These are phyloP conservation scores for Nannizzia gypsea DNA, from an alignment of 2,329 filamentous ascomycete species.

Conservation along the genomic window DNA sequence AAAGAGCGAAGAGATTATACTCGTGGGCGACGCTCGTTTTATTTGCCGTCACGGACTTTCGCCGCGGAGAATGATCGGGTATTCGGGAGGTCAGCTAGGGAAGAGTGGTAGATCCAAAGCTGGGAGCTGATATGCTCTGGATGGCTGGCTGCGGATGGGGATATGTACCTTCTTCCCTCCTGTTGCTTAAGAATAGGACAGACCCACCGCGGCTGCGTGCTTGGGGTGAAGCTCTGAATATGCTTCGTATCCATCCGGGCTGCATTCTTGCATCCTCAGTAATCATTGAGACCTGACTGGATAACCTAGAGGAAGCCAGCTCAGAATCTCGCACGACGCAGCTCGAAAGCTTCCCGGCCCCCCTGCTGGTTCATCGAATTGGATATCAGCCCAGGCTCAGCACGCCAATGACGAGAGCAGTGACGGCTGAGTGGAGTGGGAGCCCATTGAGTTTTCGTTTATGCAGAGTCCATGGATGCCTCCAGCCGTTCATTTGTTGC, in stretches of 20 bases:
- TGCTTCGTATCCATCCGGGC: background rate
- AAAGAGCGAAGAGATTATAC: too few relatives aligned
- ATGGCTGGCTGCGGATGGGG: background rate
- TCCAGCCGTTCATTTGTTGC: background rate
- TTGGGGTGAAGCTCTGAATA: background rate
- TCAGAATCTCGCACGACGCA: background rate
- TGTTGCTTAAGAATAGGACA: background rate
- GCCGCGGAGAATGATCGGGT: background rate
- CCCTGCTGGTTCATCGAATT: background rate
- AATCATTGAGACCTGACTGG: background rate
- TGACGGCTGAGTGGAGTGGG: background rate
- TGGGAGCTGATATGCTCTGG: background rate
- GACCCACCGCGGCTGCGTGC: background rate
- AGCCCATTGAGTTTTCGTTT: constrained; percentile 1
- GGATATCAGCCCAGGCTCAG: background rate
- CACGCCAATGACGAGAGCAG: background rate
- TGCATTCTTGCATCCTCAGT: background rate
- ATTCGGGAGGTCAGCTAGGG: background rate
- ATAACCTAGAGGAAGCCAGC: background rate
- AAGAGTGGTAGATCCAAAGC: background rate
- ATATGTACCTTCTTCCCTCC: background rate
- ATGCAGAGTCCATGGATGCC: background rate
- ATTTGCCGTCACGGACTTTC: background rate
- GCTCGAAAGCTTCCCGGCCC: background rate
- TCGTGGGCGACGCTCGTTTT: background rate